Base-by-base conservation (phyloP, 139 green algal genomes). In the Chlorella sp. region DNA sequence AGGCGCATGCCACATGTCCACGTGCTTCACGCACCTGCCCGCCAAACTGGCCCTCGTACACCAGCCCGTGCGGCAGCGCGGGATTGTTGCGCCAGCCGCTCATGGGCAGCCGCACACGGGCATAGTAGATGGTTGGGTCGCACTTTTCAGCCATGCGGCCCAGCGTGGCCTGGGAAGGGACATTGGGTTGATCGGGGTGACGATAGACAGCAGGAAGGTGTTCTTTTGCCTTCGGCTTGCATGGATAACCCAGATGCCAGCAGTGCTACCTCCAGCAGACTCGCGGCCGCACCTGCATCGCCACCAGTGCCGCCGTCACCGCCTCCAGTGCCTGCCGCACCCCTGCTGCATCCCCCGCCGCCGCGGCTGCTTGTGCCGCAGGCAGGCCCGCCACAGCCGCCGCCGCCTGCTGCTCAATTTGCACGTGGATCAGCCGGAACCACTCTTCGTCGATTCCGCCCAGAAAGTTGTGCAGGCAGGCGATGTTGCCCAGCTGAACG, bases 381-480 rank as follows among this genome's bases (percentile, higher is more conserved):
- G 75, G 75, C 24, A 81, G 51, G n/a, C 51, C 48, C 2, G 75
- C 75, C 20, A 81, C 40, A 7, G 75, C 75, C 22, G 51, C 17
- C 34, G 75, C 75, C 51, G 75, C 75, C 75, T 40, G 75, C 36
- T n/a, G 26, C 75, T 81, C 75, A 4, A 81, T 81, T 26, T 60
- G 22, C 6, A 81, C 20, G 36, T 81, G 75, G 28, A 81, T 36
- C 34, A 81, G 75, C 14, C 75, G 51, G 75, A 81, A 81, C 75
- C 75, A 81, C 51, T 81, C 75, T 54, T 81, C 75, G 11, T 81
- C 75, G 0, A 68, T 7, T 22, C 75, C 48, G 7, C 75, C 75
- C 51, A 81, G 36, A 30, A 81, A 81, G 75, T 81, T 81, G 75
- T 51, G n/a, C 51, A 81, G 75, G 75, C 75, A 81, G 36, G 36